Percentiles rank a stretch among this genome's conserved stretches.
These are phyloP conservation scores for Lactarius pseudohatsudake DNA, from an alignment of 768 basidiomycete species.

Conservation along the genomic window DNA sequence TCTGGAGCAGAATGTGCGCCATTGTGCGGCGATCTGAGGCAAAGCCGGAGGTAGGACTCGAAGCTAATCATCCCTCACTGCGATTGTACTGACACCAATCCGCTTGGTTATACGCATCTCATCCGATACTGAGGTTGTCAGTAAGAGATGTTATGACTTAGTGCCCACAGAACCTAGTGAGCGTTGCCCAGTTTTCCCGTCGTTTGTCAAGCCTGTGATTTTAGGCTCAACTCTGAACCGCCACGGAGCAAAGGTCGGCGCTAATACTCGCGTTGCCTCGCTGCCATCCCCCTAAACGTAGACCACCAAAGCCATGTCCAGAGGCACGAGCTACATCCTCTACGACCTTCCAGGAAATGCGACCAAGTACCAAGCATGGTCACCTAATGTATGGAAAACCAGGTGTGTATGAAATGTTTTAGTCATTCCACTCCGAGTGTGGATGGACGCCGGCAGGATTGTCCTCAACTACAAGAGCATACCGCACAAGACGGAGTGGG, in stretches of 20 bases:
- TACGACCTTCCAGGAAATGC: conserved; percentile 26
- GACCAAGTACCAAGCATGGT: conserved; percentile 31
- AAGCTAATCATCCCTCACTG: too few species aligned
- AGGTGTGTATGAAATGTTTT: conserved; percentile 31
- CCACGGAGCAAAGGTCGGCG: neutral
- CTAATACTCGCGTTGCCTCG: neutral
- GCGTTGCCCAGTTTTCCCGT: too few species aligned
- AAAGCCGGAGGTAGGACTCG: too few species aligned
- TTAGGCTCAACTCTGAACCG: neutral
- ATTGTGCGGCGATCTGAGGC: too few species aligned
- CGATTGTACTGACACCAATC: too few species aligned
- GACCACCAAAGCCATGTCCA: conserved; percentile 13
- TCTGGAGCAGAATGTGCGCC: too few species aligned
- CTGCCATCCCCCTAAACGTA: neutral
- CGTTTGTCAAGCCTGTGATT: too few species aligned
- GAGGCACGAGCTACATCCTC: conserved; percentile 12
- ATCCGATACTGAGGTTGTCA: too few species aligned
- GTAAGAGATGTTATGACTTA: too few species aligned
- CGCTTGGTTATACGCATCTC: too few species aligned
- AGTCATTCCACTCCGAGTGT: neutral
- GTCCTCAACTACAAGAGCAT: conserved; percentile 44
- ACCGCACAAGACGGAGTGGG: conserved; percentile 49
- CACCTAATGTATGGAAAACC: conserved; percentile 37
- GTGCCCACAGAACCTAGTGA: too few species aligned
- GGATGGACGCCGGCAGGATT: conserved; percentile 30